Evolutionary conservation across 129 eudicot species (phyloP).

Genomic region (Heracleum sosnowskyi): DNA sequence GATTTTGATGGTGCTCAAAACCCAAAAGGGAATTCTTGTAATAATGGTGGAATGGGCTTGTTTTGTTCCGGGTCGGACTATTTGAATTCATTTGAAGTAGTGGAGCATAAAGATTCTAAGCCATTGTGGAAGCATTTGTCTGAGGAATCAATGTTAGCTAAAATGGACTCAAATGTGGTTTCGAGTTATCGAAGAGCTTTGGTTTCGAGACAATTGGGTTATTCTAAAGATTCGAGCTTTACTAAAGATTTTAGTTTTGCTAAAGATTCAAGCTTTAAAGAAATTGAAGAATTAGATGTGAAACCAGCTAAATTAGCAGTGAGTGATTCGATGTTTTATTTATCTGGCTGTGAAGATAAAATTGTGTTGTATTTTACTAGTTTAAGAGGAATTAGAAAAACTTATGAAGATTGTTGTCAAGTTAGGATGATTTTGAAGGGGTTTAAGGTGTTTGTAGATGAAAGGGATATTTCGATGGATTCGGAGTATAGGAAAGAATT

Average conservation of each 20-base stretch:
- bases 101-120: conserved; percentile 56
- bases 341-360: conserved; percentile 48
- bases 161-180: conserved; percentile 63
- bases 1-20: conserved; percentile 14
- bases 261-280: conserved; percentile 5
- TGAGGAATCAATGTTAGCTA: conserved; percentile 72
- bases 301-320: neutral
- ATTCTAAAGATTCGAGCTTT: conserved; percentile 7
- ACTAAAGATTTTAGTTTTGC: neutral
- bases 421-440: conserved; percentile 74
- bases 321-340: conserved; percentile 10
- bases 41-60: conserved; percentile 11
- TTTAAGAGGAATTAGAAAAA: conserved; percentile 84
- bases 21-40: conserved; percentile 3
- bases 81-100: conserved; percentile 41
- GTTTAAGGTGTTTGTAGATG: conserved; percentile 72
- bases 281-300: conserved; percentile 10
- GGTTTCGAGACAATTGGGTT: conserved; percentile 26
- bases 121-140: conserved; percentile 96
- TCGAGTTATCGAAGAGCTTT: conserved; percentile 57
- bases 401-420: conserved; percentile 76
- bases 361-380: conserved; percentile 78
- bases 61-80: conserved; percentile 33
- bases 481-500: conserved; percentile 59
- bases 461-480: conserved; percentile 92